Evolutionary conservation across 2,329 filamentous ascomycete species (phyloP).

Genomic region (Colletotrichum sp.): DNA sequence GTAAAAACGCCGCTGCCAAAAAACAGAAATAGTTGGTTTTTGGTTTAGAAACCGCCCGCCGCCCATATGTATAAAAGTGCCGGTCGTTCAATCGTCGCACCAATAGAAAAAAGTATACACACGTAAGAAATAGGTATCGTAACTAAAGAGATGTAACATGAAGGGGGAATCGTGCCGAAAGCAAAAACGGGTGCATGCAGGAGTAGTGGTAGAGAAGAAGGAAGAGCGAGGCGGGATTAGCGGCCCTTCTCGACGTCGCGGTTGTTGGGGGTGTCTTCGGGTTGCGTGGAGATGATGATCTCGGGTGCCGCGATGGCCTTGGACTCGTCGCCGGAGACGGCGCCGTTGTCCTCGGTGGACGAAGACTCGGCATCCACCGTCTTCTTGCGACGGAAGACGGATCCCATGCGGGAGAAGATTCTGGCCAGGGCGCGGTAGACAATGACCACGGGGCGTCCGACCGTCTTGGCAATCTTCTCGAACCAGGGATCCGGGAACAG

Average conservation of each 20-base stretch:
- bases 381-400: conserved; percentile 13
- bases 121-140: conserved; percentile 7
- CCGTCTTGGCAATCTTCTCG: conserved; percentile 99
- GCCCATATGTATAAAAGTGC: not conserved
- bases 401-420: conserved; percentile 23
- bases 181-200: not conserved
- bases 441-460: conserved; percentile 94
- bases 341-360: not conserved
- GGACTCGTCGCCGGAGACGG: not conserved
- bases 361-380: not conserved
- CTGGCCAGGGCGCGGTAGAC: conserved; percentile 63
- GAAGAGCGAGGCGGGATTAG: not conserved
- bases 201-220: not conserved
- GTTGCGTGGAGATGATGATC: conserved; percentile 13
- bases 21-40: not conserved
- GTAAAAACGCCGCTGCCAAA: not conserved
- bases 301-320: not conserved
- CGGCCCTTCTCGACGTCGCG: conserved; percentile 11
- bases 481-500: conserved; percentile 54
- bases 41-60: not conserved
- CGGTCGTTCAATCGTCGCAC: conserved; percentile 10
- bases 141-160: not conserved
- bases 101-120: not conserved
- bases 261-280: not conserved
- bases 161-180: not conserved